Conservation (phyloP, 2,329 filamentous ascomycete genomes). For the Alternaria arborescens region DNA sequence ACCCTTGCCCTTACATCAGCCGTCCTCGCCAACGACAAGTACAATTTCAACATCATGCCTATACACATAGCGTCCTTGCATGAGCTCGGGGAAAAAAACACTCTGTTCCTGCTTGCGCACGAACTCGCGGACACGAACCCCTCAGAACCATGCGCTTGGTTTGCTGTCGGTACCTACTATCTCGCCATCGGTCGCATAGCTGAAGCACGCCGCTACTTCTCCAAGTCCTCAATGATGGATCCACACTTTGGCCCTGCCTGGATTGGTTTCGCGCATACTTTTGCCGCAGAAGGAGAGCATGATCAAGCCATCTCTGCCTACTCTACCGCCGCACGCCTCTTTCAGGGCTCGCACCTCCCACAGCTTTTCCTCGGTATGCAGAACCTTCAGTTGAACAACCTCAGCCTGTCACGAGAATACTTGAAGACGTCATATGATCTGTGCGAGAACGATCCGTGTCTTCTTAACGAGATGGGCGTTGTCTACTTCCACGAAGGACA, state of each 20-base stretch:
- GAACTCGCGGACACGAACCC: constrained; percentile 92
- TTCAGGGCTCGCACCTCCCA: constrained; percentile 95
- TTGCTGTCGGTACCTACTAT: constrained; percentile 96
- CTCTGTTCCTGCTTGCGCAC: constrained; percentile 90
- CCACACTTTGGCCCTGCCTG: constrained; percentile 96
- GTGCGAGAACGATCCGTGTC: constrained; percentile 83
- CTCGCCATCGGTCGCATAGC: constrained; percentile 87
- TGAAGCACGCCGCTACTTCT: constrained; percentile 90
- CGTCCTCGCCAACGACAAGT: constrained; percentile 83
- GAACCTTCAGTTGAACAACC: constrained; percentile 93
- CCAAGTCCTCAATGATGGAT: constrained; percentile 96
- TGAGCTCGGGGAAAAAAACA: constrained; percentile 85
- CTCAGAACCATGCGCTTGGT: constrained; percentile 88
- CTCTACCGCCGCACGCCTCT: constrained; percentile 90
- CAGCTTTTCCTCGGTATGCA: constrained; percentile 99
- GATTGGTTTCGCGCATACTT: constrained; percentile 99
- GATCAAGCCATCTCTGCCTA: constrained; percentile 98
- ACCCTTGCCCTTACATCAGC: constrained; percentile 83
- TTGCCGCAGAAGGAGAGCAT: constrained; percentile 95
- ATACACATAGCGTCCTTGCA: constrained; percentile 91
- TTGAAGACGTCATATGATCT: constrained; percentile 86
- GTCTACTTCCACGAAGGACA: constrained; percentile 94
- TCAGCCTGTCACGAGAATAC: constrained; percentile 93
- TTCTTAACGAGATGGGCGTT: constrained; percentile 94
- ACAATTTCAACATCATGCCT: constrained; percentile 89